Evolutionary conservation across 2,329 filamentous ascomycete species (phyloP).

Genomic region (Cyanodermella asteris): DNA sequence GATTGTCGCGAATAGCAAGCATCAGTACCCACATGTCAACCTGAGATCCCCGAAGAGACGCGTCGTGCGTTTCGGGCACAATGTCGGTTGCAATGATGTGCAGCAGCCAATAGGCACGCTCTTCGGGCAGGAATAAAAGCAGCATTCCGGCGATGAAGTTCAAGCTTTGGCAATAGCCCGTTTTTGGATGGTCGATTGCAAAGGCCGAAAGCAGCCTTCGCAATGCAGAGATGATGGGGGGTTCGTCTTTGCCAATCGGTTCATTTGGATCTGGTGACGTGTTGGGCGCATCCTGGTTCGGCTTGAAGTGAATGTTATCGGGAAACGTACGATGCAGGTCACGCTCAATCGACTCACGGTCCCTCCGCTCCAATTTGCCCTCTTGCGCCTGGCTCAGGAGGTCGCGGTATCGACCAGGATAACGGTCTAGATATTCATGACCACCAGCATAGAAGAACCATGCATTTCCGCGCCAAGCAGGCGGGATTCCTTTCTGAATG

Average conservation of each 20-base stretch:
- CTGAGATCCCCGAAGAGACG: slow-evolving; percentile 75
- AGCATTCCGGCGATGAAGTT: slow-evolving; percentile 87
- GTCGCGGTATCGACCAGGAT: slow-evolving; percentile 54
- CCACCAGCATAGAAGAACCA: slow-evolving; percentile 96
- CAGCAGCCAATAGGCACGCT: slow-evolving; percentile 80
- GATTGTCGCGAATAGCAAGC: slow-evolving; percentile 59
- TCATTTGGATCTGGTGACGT: slow-evolving; percentile 10
- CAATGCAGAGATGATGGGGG: slow-evolving; percentile 56
- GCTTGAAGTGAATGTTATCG: slow-evolving; percentile 80
- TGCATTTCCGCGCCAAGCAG: slow-evolving; percentile 80
- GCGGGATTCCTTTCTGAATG: slow-evolving; percentile 78
- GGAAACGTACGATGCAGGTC: slow-evolving; percentile 88
- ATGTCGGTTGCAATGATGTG: slow-evolving; percentile 80
- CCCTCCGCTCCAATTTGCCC: slow-evolving; percentile 40
- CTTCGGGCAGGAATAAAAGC: slow-evolving; percentile 74
- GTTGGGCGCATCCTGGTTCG: slow-evolving; percentile 15
- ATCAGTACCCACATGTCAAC: slow-evolving; percentile 88
- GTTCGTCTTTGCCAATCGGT: slow-evolving; percentile 32
- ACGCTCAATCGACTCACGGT: slow-evolving; percentile 78
- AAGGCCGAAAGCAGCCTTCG: slow-evolving; percentile 77
- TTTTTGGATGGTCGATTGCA: slow-evolving; percentile 69
- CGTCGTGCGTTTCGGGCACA: slow-evolving; percentile 77
- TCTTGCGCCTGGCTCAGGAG: slow-evolving; percentile 45
- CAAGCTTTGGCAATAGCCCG: slow-evolving; percentile 87
- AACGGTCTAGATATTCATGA: slow-evolving; percentile 52